Evolutionary conservation across 2,329 filamentous ascomycete genomes (phyloP).

Genomic region (Lecanoromycetidae sp.): DNA sequence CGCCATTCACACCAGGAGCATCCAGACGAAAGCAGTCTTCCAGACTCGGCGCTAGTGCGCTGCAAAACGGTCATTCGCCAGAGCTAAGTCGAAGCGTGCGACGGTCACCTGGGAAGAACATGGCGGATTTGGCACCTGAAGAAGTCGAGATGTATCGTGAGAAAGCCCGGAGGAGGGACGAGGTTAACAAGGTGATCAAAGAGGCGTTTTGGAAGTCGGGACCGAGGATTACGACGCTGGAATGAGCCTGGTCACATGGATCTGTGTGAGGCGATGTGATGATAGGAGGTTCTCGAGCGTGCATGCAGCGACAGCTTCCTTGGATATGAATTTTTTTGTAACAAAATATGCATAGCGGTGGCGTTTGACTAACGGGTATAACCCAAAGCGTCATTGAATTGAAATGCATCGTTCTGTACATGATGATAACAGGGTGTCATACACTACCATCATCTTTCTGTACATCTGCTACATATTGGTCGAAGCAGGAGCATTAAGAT

Average conservation of each 20-base stretch:
- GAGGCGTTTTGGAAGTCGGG: conserved; percentile 21
- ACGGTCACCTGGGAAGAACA: conserved; percentile 17
- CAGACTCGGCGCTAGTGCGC: neutral
- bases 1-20: conserved; percentile 7
- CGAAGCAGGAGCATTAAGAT: too few relatives aligned
- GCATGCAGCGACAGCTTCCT: too few relatives aligned
- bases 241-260: neutral
- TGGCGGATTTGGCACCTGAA: conserved; percentile 19
- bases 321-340: too few relatives aligned
- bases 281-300: too few relatives aligned
- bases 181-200: conserved; percentile 28
- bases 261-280: too few relatives aligned
- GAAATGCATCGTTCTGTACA: too few relatives aligned
- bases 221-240: conserved; percentile 10
- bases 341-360: too few relatives aligned
- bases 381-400: too few relatives aligned
- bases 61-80: conserved; percentile 15
- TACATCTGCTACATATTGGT: too few relatives aligned
- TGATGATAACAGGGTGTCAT: too few relatives aligned
- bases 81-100: conserved; percentile 24
- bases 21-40: neutral
- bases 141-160: conserved; percentile 27
- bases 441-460: too few relatives aligned
- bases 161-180: conserved; percentile 27
- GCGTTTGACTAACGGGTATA: too few relatives aligned